A percentile compares a stretch with the other conserved stretches of the same genome.
Conservation (phyloP, 2,329 filamentous ascomycete genomes). For the Cordyceps militaris region DNA sequence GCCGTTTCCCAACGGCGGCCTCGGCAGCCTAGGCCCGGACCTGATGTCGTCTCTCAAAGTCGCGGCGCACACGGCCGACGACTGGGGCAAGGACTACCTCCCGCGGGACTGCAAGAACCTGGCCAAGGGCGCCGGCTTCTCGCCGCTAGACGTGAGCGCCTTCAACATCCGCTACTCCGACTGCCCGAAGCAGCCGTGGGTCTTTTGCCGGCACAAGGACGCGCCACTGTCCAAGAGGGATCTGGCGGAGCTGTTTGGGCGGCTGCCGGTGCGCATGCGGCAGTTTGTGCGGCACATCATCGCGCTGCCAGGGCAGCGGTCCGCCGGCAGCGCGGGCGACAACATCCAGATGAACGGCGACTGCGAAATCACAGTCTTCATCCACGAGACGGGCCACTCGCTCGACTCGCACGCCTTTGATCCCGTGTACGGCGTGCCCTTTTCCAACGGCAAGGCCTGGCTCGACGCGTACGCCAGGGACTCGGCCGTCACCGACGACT, state of each 20-base stretch:
- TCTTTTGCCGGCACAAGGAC: conserved; percentile 25
- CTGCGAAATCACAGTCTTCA: conserved; percentile 14
- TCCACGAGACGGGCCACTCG: conserved; percentile 18
- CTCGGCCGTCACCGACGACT: conserved; percentile 14
- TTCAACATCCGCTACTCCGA: conserved; percentile 23
- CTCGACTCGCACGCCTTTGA: conserved; percentile 19
- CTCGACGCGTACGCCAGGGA: conserved; percentile 16
- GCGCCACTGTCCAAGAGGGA: conserved; percentile 17
- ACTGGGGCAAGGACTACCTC: conserved; percentile 20
- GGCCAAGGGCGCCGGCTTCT: conserved; percentile 14
- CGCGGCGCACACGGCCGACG: conserved; percentile 14
- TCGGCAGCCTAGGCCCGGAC: conserved; percentile 10
- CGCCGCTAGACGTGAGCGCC: conserved; percentile 19
- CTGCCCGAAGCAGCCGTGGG: conserved; percentile 22
- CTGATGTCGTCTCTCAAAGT: conserved; percentile 12
- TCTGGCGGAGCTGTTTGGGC: conserved; percentile 24
- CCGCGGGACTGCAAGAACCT: conserved; percentile 18
- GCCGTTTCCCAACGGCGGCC: conserved; percentile 7
- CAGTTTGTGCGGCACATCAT: conserved; percentile 21
- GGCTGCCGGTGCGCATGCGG: conserved; percentile 24
- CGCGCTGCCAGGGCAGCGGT: conserved; percentile 18
- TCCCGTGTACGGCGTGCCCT: conserved; percentile 13
- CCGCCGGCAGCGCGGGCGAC: conserved; percentile 16
- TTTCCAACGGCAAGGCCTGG: conserved; percentile 18
- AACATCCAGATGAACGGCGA: conserved; percentile 16